phyloP scores from a whole-genome alignment of 192 early-diverging fungal genomes.

The Kickxella alabastrina region DNA sequence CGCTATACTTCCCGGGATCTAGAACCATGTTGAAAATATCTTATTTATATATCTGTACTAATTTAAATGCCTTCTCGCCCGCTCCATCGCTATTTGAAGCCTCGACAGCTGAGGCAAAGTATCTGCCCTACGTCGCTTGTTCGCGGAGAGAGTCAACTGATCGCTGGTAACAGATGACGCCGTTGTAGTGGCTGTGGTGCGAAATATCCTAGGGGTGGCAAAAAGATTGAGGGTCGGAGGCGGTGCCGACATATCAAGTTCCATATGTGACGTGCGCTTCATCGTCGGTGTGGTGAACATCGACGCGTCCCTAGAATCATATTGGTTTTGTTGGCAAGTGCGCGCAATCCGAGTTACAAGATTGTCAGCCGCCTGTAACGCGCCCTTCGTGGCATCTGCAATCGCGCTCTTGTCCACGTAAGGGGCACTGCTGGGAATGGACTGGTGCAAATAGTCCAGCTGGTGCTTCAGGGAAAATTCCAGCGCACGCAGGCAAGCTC shows the following conservation, averaged over 20 bases:
- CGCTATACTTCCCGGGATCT: slow-evolving; percentile 30
- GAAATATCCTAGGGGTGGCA: no score
- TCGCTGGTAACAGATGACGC: no score
- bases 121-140: slow-evolving; percentile 19
- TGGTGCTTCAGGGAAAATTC: slow-evolving; percentile 34
- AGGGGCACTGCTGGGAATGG: slow-evolving; percentile 2
- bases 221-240: neutral
- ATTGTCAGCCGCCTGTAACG: slow-evolving; percentile 6
- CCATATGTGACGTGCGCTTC: slow-evolving; percentile 27
- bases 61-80: slow-evolving; percentile 31
- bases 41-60: no score
- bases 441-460: slow-evolving; percentile 16
- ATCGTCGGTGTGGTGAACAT: slow-evolving; percentile 14
- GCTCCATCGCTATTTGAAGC: slow-evolving; percentile 35
- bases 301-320: neutral
- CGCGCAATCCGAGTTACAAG: slow-evolving; percentile 7
- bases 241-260: slow-evolving; percentile 19
- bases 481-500: slow-evolving; percentile 23
- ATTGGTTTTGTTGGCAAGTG: slow-evolving; percentile 10
- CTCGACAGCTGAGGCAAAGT: slow-evolving; percentile 14
- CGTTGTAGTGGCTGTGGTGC: neutral
- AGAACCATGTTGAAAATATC: no score
- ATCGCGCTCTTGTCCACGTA: slow-evolving; percentile 16
- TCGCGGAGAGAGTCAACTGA: slow-evolving; percentile 13
- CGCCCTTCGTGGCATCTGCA: neutral